Evolutionary conservation across 1,284 basidiomycete species (phyloP).

Genomic region (Bjerkandera adusta): DNA sequence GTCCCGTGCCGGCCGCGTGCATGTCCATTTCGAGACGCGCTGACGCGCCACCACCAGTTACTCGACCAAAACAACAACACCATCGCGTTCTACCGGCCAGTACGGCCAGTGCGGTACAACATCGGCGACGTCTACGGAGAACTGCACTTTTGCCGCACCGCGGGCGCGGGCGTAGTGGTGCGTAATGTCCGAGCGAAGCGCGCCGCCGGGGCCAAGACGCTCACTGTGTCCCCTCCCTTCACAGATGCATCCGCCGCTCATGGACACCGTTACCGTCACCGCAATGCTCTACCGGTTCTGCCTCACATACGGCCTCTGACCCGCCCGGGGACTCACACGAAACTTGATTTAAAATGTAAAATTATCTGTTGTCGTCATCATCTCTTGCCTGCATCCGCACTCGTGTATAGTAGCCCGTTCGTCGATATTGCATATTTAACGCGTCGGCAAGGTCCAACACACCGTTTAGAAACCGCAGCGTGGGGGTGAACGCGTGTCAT

Average conservation of each 20-base stretch:
- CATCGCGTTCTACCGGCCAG: constrained; percentile 76
- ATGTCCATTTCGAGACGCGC: constrained; percentile 10
- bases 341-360: constrained; percentile 23
- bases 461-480: no score
- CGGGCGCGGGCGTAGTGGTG: constrained; percentile 79
- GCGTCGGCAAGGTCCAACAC: no score
- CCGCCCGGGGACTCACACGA: constrained; percentile 9
- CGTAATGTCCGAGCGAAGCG: constrained; percentile 29
- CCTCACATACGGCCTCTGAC: constrained; percentile 61
- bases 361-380: constrained; percentile 5
- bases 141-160: constrained; percentile 73
- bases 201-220: constrained; percentile 19
- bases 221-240: constrained; percentile 16
- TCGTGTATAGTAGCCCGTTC: constrained; percentile 16
- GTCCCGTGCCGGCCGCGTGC: constrained; percentile 24
- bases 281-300: constrained; percentile 82
- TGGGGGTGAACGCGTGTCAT: no score
- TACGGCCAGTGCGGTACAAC: constrained; percentile 72
- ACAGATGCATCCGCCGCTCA: constrained; percentile 81
- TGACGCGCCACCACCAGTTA: constrained; percentile 61
- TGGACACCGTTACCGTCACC: constrained; percentile 81
- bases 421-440: constrained; percentile 17
- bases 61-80: constrained; percentile 65
- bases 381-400: constrained; percentile 9
- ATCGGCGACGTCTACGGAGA: constrained; percentile 82